Evolutionary conservation across 75 land plant genomes (phyloP), one percentile per base, ranked within the genome.

Genomic region (Picea sitchensis): DNA sequence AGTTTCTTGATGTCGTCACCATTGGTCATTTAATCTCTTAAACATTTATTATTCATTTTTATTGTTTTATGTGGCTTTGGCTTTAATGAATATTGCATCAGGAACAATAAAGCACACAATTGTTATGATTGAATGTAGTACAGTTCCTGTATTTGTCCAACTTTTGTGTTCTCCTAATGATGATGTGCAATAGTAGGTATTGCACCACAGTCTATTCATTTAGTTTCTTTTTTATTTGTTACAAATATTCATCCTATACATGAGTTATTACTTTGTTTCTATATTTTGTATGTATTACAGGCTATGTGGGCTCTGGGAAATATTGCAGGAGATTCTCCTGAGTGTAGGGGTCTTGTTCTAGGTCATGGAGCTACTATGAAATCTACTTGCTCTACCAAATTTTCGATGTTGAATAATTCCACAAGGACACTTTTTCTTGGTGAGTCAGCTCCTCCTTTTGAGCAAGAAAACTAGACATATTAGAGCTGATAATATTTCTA

Each of bases 371-470:
- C 97, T 3, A 81, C 92, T 58, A 65, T 84, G 81, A 26, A 95
- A 95, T 34, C 79, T 94, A 72, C 80, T 92, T 11, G 86, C 87
- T 34, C 97, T 89, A 75, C 95, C 2, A 94, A 92, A 67, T 80
- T 94, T 64, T 92, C 93, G 51, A 94, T 94, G 97, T 76, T 94
- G 59, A 81, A 95, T 59, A 94, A 94, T 89, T 95, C 95, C 13
- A 92, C 97, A 31, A 92, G 97, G 97, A 91, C 97, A 21, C 79
- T 94, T 54, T 94, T 95, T 72, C 81, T 95, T 62, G 97, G 97
- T 80, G 92, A 94, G 80, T 92, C 94, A 12, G 91, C 88, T 65
- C 90, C 96, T 30, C 85, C 87, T 13, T 94, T 92, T 90, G 94
- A 90, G 69, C 95, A 94, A 88, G 96, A 92, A 21, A 17, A 21